Percentiles rank a stretch among this genome's conserved stretches.
phyloP scores from a whole-genome alignment of 768 basidiomycete species.

The Rhizopogon vulgaris region DNA sequence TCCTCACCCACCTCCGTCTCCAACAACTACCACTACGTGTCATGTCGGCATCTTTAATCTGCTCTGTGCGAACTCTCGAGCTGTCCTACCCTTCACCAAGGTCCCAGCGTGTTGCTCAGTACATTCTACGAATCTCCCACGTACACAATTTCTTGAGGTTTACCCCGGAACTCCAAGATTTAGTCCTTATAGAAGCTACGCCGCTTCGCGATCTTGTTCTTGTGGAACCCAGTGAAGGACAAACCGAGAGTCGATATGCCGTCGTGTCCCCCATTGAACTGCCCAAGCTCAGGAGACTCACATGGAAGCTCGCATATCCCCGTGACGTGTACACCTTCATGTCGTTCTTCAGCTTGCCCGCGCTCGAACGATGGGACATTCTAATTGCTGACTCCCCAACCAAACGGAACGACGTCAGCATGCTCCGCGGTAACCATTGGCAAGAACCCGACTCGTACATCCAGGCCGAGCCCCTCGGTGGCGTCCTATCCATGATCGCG shows the following conservation, averaged over 20 bases:
- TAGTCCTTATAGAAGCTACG: constrained; percentile 36
- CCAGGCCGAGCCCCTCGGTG: constrained; percentile 20
- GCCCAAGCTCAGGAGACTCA: constrained; percentile 34
- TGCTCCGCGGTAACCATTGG: constrained; percentile 25
- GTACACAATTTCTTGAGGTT: constrained; percentile 31
- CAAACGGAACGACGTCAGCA: constrained; percentile 21
- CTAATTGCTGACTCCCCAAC: constrained; percentile 30
- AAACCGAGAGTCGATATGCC: constrained; percentile 4
- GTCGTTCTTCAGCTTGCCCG: constrained; percentile 34
- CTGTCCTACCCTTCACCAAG: constrained; percentile 33
- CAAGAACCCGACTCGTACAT: constrained; percentile 24
- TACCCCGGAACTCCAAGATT: constrained; percentile 35
- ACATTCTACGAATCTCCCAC: constrained; percentile 33
- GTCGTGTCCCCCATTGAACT: constrained; percentile 27
- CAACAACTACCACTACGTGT: constrained; percentile 35
- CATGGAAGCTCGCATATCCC: constrained; percentile 42
- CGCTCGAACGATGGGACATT: constrained; percentile 38
- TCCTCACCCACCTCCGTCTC: too few species aligned
- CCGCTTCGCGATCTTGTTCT: constrained; percentile 32
- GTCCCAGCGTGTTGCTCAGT: constrained; percentile 21
- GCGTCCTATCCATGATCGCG: constrained; percentile 18
- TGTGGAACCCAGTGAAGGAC: constrained; percentile 10
- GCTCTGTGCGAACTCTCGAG: constrained; percentile 36
- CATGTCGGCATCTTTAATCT: constrained; percentile 31
- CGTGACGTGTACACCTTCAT: constrained; percentile 38